A percentile compares a stretch with the other conserved stretches of the same genome.
phyloP scores from a whole-genome alignment of 2,329 filamentous ascomycete genomes.

The Epicoccum nigrum region DNA sequence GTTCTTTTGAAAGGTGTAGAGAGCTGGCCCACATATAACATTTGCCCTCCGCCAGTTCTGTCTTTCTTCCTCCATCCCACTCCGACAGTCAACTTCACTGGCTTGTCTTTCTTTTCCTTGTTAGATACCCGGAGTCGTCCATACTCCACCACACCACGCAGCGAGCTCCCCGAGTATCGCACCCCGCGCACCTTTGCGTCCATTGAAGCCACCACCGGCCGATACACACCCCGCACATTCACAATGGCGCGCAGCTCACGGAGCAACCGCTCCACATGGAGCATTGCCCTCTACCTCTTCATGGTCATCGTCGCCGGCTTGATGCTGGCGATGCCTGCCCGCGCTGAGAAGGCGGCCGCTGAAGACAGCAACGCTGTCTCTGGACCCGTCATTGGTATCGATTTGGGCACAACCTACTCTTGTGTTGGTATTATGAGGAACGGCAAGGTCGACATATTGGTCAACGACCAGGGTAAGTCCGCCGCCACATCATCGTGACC shows the following conservation, averaged over 20 bases:
- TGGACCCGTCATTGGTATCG: slow-evolving; percentile 72
- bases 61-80: slow-evolving; percentile 29
- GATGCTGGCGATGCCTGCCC: slow-evolving; percentile 77
- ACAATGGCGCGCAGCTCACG: slow-evolving; percentile 66
- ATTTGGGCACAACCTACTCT: slow-evolving; percentile 92
- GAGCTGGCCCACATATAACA: slow-evolving; percentile 38
- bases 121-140: slow-evolving; percentile 40
- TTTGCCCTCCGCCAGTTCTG: slow-evolving; percentile 28
- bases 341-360: slow-evolving; percentile 68
- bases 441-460: slow-evolving; percentile 52
- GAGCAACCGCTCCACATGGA: slow-evolving; percentile 80
- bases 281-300: slow-evolving; percentile 87
- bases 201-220: slow-evolving; percentile 24
- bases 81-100: slow-evolving; percentile 26
- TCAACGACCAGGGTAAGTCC: slow-evolving; percentile 51
- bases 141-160: slow-evolving; percentile 19
- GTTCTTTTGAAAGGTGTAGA: slow-evolving; percentile 40
- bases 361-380: slow-evolving; percentile 63
- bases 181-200: slow-evolving; percentile 23
- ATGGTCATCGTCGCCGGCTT: slow-evolving; percentile 85
- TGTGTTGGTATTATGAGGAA: slow-evolving; percentile 76
- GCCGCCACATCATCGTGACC: not conserved
- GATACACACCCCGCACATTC: slow-evolving; percentile 34
- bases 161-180: slow-evolving; percentile 37
- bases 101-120: slow-evolving; percentile 31